Evolutionary conservation across 495 filamentous ascomycete species (phyloP), one percentile per base, ranked within the genome.

Genomic region (Hapsidospora chrysogenum): DNA sequence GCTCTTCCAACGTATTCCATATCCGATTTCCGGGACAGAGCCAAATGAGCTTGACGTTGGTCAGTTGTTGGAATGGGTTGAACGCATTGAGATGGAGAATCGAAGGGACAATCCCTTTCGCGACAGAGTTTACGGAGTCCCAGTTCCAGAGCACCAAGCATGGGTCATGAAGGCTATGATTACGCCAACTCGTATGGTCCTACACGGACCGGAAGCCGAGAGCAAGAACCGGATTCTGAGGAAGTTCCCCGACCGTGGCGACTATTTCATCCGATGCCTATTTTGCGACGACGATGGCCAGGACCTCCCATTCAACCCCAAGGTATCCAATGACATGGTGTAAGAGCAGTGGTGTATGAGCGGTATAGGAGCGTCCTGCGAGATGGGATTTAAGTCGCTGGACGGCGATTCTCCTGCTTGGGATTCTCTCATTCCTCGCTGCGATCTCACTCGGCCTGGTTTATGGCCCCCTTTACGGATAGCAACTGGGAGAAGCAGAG

Each of bases 361-460:
- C 64, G 80, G 22, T 85, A 78, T 56, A 72, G 68, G 32, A 34
- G 39, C 0, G 54, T 82, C 2, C 50, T 84, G 11, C 37, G 58
- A 4, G 48, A 55, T 1, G 70, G 67, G 1, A 66, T 87, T 18
- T 48, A 53, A 3, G 71, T 89, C 27, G 78, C 66, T 10, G 80
- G 74, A 3, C 64, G 75, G 9, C 33, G 43, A 0, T 92, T 73
- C 45, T 47, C 51, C 5, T 87, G 87, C 44, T 57, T 87, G 1
- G 83, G 82, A 1, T 92, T 86, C 47, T 86, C 80, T 0, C 80
- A 85, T 49, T 85, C 80, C 0, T 84, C 79, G 0, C 60, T 92
- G 19, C 60, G 79, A 8, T 50, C 62, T 0, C 76, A 80, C 36
- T 68, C 72, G 0, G 72, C 67, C 31, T 85, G 80, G 80, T 82